These are phyloP conservation scores for Apophysomyces elegans DNA, from an alignment of 371 early-diverging fungal genomes.

Conservation along the genomic window DNA sequence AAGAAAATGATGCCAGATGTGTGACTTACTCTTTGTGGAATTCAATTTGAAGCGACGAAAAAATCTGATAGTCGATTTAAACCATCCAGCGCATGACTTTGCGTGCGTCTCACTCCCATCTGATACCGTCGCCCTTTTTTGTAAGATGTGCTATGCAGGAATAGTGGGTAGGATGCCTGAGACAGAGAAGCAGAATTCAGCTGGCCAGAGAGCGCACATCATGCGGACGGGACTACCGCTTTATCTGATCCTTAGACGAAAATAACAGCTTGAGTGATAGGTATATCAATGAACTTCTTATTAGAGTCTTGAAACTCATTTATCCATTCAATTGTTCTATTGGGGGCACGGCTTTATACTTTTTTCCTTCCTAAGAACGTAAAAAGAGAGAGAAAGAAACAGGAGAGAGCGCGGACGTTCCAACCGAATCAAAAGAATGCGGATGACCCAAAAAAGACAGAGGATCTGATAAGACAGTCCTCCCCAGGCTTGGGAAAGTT, in stretches of 20 bases:
- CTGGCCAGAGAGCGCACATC: neutral
- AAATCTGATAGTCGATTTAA: too few species aligned
- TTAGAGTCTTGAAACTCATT: neutral
- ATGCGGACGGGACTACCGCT: neutral
- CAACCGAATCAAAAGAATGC: constrained; percentile 1
- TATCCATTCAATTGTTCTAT: neutral
- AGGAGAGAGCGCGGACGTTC: constrained; percentile 1
- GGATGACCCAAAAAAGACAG: neutral
- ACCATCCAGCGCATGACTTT: too few species aligned
- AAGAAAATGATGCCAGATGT: too few species aligned
- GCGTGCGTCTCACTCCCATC: too few species aligned
- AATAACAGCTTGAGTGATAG: too few species aligned
- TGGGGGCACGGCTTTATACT: too few species aligned
- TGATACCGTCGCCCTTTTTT: too few species aligned
- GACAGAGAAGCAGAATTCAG: neutral
- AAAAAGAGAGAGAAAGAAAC: neutral
- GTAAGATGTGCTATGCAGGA: too few species aligned
- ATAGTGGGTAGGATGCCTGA: neutral
- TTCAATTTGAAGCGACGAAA: too few species aligned
- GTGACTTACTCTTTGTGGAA: too few species aligned
- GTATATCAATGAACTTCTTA: neutral
- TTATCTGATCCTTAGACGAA: neutral
- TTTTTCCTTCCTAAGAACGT: neutral
- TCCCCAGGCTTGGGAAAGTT: neutral
- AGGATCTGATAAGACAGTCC: constrained; percentile 1